Base-by-base conservation (phyloP, 2,329 filamentous ascomycete genomes). In the Tolypocladium amazonense region DNA sequence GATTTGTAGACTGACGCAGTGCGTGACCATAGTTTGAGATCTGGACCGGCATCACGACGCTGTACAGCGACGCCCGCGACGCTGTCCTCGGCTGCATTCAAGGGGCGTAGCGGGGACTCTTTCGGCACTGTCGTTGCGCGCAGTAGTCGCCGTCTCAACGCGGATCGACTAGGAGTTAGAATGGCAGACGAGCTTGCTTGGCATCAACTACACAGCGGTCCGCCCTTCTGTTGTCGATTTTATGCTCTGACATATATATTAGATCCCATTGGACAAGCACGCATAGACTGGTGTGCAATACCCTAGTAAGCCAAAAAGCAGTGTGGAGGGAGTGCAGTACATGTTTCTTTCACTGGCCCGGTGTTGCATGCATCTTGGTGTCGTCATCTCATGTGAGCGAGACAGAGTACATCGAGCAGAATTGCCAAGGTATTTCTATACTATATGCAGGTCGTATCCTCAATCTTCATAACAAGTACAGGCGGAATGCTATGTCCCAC, bases 1-100 rank as follows among this genome's bases (percentile, higher is more conserved):
- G 4, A 4, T 14, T 33, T 23, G 25, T n/a, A 53, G 30, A 57
- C 41, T 59, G 61, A 53, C 67, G 69, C 65, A 70, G 58, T 1
- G 27, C 41, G 30, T 57, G 30, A 56, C 12, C 50, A 38, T 60
- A 90, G 86, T 93, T 91, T 73, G 82, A 90, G 75, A 81, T 88
- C 59, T 96, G 92, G 92, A 95, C 90, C 1, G 90, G 84, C 35
- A 92, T 96, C 66, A 83, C 77, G 60, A 89, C 90, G 11, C 71
- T 90, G 53, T 93, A 90, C 72, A 75, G 79, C 7, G 81, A 88
- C 71, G 89, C 89, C 39, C 83, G 88, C 66, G 80, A 76, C 1
- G 82, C 82, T 35, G 84, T 87, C 5, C 72, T 85, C 63, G 77
- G 75, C 11, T 2, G 15, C 15, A 23, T 20, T 38, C 39, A 30